phyloP scores from a whole-genome alignment of 768 basidiomycete genomes.

The Paxillus rubicundulus region DNA sequence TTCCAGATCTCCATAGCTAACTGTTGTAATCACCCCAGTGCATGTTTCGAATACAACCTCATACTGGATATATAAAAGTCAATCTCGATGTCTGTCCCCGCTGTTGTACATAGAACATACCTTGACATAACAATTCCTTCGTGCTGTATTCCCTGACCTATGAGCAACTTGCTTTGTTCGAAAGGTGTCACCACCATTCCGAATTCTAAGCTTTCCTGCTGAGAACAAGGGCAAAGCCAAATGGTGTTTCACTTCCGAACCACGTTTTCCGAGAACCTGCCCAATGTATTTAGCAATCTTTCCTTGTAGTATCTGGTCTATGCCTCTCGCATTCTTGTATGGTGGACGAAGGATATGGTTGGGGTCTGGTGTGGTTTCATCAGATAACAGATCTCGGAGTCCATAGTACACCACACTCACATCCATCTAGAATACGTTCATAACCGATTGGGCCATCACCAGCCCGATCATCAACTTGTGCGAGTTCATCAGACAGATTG shows the following conservation, averaged over 20 bases:
- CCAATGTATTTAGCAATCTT: too few relatives aligned
- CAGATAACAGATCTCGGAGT: too few relatives aligned
- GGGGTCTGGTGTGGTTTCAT: too few relatives aligned
- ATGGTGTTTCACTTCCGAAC: not conserved
- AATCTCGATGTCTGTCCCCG: too few relatives aligned
- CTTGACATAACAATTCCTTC: slow-evolving; percentile 14
- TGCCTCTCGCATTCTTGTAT: not conserved
- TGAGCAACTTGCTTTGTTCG: not conserved
- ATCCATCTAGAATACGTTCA: slow-evolving; percentile 5
- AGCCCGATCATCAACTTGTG: not conserved
- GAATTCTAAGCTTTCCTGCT: slow-evolving; percentile 27
- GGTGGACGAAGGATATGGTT: slow-evolving; percentile 2
- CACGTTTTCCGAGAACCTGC: too few relatives aligned
- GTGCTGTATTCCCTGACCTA: not conserved
- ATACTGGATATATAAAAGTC: too few relatives aligned
- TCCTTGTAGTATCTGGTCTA: too few relatives aligned
- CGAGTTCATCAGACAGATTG: slow-evolving; percentile 5
- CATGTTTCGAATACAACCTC: too few relatives aligned
- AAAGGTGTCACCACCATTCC: slow-evolving; percentile 26
- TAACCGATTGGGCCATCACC: not conserved
- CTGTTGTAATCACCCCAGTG: too few relatives aligned
- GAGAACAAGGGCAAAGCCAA: slow-evolving; percentile 18
- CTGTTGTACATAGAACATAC: not conserved
- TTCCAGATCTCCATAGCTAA: too few relatives aligned
- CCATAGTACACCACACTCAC: not conserved